Evolutionary conservation across 2,329 filamentous ascomycete genomes (phyloP).

Genomic region (Malbranchea zuffiana): DNA sequence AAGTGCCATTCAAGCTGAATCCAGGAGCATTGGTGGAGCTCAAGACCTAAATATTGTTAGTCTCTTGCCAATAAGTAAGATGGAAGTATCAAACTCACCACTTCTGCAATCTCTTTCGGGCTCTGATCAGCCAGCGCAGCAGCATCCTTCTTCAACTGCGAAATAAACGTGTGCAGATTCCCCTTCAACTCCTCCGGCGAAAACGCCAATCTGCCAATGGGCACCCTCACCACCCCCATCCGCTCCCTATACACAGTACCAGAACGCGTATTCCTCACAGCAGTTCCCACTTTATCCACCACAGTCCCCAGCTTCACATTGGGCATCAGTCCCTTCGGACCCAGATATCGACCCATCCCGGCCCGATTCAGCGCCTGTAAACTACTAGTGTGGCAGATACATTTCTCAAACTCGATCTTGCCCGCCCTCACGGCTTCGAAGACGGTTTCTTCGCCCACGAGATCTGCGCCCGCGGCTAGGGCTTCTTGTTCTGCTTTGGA

Average conservation of each 20-base stretch:
- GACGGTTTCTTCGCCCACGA: constrained; percentile 76
- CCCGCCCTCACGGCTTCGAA: constrained; percentile 69
- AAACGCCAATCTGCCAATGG: constrained; percentile 83
- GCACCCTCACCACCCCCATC: constrained; percentile 71
- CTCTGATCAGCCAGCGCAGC: constrained; percentile 51
- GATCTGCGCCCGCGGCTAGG: constrained; percentile 61
- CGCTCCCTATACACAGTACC: constrained; percentile 80
- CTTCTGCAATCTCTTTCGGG: constrained; percentile 62
- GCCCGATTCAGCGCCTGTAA: constrained; percentile 71
- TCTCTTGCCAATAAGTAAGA: no score
- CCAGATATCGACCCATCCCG: constrained; percentile 66
- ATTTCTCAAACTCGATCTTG: constrained; percentile 75
- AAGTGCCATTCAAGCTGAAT: constrained; percentile 72
- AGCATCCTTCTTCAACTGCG: constrained; percentile 68
- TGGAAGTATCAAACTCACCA: constrained; percentile 39
- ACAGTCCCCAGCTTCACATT: constrained; percentile 80
- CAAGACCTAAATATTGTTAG: constrained; percentile 53
- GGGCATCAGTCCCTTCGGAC: constrained; percentile 87
- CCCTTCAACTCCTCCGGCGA: constrained; percentile 73
- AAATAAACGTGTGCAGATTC: constrained; percentile 71
- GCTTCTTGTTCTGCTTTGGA: constrained; percentile 65
- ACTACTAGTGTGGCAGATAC: constrained; percentile 73
- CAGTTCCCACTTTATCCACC: constrained; percentile 63
- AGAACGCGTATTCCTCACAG: constrained; percentile 71
- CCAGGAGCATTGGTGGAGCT: constrained; percentile 81